A percentile compares a stretch with the other conserved stretches of the same genome.
Conservation (phyloP, 2,329 filamentous ascomycete genomes). For the Parastagonospora nodorum region DNA sequence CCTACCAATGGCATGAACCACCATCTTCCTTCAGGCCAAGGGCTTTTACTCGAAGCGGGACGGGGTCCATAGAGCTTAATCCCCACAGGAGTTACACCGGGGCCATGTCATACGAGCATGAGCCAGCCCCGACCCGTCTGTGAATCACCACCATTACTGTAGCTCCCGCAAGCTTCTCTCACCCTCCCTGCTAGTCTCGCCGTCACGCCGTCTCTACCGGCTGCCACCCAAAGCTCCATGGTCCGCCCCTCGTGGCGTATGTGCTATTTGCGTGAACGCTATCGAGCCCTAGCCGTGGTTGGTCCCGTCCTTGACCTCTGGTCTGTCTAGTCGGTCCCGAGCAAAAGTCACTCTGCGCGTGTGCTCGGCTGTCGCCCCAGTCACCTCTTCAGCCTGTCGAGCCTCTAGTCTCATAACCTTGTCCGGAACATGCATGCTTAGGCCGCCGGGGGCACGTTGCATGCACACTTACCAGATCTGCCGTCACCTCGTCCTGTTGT, state of each 20-base stretch:
- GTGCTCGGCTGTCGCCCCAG: slow-evolving; percentile 38
- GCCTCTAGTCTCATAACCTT: slow-evolving; percentile 40
- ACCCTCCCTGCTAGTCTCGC: slow-evolving; percentile 43
- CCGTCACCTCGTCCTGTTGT: slow-evolving; percentile 39
- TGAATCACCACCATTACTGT: slow-evolving; percentile 39
- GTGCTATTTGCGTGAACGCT: slow-evolving; percentile 44
- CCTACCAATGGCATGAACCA: slow-evolving; percentile 6
- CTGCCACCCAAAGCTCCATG: slow-evolving; percentile 33
- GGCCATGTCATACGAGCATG: slow-evolving; percentile 48
- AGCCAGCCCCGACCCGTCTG: slow-evolving; percentile 36
- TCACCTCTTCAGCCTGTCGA: slow-evolving; percentile 30
- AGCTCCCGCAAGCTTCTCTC: slow-evolving; percentile 46
- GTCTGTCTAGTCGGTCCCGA: slow-evolving; percentile 35
- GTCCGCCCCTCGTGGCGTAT: slow-evolving; percentile 39
- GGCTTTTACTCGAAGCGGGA: slow-evolving; percentile 22
- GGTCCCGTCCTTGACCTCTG: slow-evolving; percentile 37
- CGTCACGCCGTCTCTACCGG: slow-evolving; percentile 39
- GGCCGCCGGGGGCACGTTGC: slow-evolving; percentile 41
- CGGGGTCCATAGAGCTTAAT: slow-evolving; percentile 37
- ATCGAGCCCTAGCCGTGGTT: slow-evolving; percentile 30
- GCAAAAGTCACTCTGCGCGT: slow-evolving; percentile 45
- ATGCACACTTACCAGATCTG: slow-evolving; percentile 41
- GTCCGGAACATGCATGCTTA: slow-evolving; percentile 44
- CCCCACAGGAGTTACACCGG: slow-evolving; percentile 45
- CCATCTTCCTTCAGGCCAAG: slow-evolving; percentile 21